These are phyloP conservation scores for Curvularia sp. DNA, from an alignment of 2,329 filamentous ascomycete genomes.

Conservation along the genomic window DNA sequence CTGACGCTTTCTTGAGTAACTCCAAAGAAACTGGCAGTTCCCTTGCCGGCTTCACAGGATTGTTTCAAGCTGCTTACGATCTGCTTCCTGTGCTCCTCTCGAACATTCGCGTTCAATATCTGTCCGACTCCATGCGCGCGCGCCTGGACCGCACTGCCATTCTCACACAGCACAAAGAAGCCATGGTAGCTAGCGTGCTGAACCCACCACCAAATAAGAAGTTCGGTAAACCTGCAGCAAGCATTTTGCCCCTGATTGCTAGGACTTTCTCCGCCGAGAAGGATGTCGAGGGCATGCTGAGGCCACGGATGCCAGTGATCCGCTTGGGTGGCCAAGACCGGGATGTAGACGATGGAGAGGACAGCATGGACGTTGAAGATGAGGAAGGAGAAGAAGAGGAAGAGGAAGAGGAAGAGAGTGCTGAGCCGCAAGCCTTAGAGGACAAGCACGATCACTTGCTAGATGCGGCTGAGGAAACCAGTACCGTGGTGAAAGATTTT, in stretches of 20 bases:
- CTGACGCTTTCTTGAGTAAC: slow-evolving; percentile 72
- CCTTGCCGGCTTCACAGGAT: slow-evolving; percentile 51
- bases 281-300: slow-evolving; percentile 74
- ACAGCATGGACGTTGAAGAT: slow-evolving; percentile 28
- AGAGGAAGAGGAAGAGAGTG: neutral
- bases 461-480: slow-evolving; percentile 25
- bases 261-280: slow-evolving; percentile 68
- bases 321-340: slow-evolving; percentile 33
- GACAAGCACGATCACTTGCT: slow-evolving; percentile 38
- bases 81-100: slow-evolving; percentile 71
- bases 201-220: slow-evolving; percentile 73
- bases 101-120: slow-evolving; percentile 68
- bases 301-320: slow-evolving; percentile 58
- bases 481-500: slow-evolving; percentile 22
- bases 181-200: slow-evolving; percentile 82
- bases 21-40: slow-evolving; percentile 42
- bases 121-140: slow-evolving; percentile 75
- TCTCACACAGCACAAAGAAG: slow-evolving; percentile 70
- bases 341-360: slow-evolving; percentile 36
- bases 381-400: slow-evolving; percentile 23
- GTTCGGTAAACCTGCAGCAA: slow-evolving; percentile 69
- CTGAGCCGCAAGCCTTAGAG: neutral
- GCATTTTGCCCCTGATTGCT: slow-evolving; percentile 80
- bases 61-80: slow-evolving; percentile 64
- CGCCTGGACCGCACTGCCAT: slow-evolving; percentile 84